A percentile compares a stretch with the other conserved stretches of the same genome.
Evolutionary conservation across 352 stramenopile genomes (phyloP).

Genomic region (Pythium vanterpoolii): DNA sequence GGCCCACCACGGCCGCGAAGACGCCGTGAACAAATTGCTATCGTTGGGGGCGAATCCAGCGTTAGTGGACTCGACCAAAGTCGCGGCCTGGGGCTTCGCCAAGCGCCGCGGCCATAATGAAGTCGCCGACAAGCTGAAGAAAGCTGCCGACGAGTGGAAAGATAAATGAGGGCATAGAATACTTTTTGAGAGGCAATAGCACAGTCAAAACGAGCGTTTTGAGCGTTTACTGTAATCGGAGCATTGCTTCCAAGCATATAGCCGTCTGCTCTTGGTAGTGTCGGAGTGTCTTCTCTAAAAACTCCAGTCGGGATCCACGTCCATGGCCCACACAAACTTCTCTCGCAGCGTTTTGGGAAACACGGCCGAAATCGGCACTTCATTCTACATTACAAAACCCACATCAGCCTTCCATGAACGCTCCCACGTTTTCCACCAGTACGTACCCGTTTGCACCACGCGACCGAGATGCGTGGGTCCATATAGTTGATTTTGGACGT

Average conservation of each 20-base stretch:
- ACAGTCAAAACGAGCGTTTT: background rate
- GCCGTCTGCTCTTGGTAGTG: background rate
- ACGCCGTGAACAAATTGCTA: conserved; percentile 61
- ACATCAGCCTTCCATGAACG: background rate
- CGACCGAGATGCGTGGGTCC: conserved; percentile 99
- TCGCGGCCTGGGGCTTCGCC: conserved; percentile 69
- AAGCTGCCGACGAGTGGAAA: conserved; percentile 62
- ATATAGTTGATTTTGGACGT: conserved; percentile 99
- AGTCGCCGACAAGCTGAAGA: conserved; percentile 70
- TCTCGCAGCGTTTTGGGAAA: conserved; percentile 98
- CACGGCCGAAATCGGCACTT: conserved; percentile 97
- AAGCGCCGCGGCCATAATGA: conserved; percentile 60
- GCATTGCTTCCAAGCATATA: background rate
- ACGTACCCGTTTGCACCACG: conserved; percentile 98
- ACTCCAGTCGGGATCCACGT: conserved; percentile 94
- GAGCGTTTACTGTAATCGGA: background rate
- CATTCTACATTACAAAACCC: conserved; percentile 49
- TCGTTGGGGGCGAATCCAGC: conserved; percentile 61
- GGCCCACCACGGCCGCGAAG: conserved; percentile 75
- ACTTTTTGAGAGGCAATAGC: background rate
- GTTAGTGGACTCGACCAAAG: conserved; percentile 45
- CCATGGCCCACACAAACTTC: conserved; percentile 99
- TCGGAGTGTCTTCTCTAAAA: conserved; percentile 62
- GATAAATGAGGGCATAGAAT: background rate
- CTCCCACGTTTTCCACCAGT: too few species aligned